These are phyloP conservation scores for Boletellus dicymbophilus DNA, from an alignment of 1,284 basidiomycete genomes.

Conservation along the genomic window DNA sequence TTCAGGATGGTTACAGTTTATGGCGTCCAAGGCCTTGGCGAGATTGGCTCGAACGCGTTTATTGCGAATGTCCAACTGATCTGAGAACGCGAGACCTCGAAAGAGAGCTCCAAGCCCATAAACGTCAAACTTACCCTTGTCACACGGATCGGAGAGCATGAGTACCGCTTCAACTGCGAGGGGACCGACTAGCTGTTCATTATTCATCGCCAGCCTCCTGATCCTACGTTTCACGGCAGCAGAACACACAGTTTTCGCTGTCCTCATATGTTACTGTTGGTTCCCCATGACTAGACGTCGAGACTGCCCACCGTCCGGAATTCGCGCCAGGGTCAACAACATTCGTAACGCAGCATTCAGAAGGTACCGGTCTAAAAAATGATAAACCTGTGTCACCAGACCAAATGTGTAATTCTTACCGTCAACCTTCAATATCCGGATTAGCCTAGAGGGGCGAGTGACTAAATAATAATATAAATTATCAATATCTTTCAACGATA, in stretches of 20 bases:
- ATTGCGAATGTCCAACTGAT: constrained; percentile 1
- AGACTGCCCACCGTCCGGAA: constrained; percentile 8
- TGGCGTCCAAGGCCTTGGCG: constrained; percentile 9
- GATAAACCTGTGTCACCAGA: no score
- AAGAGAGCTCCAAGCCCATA: no score
- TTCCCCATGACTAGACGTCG: background rate
- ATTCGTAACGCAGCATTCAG: no score
- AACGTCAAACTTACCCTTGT: constrained; percentile 11
- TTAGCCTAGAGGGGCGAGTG: no score
- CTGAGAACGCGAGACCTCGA: constrained; percentile 2
- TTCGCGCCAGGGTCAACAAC: constrained; percentile 17
- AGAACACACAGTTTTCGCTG: constrained; percentile 5
- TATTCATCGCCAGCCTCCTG: constrained; percentile 12
- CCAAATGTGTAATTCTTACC: no score
- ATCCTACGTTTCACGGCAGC: constrained; percentile 8
- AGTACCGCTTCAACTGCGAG: constrained; percentile 25
- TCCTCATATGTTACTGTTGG: background rate
- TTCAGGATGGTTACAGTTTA: background rate
- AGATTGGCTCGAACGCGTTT: constrained; percentile 17
- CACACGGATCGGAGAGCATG: constrained; percentile 5
- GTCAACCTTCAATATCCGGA: no score
- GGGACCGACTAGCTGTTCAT: constrained; percentile 14
- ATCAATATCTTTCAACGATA: no score
- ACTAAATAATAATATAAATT: no score
- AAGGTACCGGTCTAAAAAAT: no score